These are phyloP conservation scores for Aspergillus cristatus DNA, from an alignment of 495 filamentous ascomycete species.

Conservation along the genomic window DNA sequence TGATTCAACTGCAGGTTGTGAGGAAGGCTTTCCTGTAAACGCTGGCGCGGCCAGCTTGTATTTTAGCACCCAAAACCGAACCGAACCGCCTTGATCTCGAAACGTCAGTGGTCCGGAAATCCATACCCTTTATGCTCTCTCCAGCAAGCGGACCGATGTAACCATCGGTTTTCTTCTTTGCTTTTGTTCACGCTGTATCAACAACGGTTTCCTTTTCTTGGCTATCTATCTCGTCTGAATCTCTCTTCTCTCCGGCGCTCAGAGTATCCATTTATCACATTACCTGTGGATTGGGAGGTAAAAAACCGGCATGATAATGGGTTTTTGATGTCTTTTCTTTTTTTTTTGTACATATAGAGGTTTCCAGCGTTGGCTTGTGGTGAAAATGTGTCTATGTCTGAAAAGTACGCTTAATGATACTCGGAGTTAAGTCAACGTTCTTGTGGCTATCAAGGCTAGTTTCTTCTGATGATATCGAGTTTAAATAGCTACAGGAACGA, in stretches of 20 bases:
- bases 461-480: too few species aligned
- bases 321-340: constrained; percentile 28
- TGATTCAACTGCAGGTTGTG: constrained; percentile 42
- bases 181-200: constrained; percentile 35
- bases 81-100: constrained; percentile 4
- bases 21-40: constrained; percentile 48
- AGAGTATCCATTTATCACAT: constrained; percentile 39
- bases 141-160: constrained; percentile 22
- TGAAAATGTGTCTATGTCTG: constrained; percentile 13
- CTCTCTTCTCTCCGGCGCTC: constrained; percentile 45
- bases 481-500: too few species aligned
- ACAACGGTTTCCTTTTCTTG: too few species aligned
- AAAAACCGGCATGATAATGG: constrained; percentile 40
- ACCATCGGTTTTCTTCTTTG: constrained; percentile 14
- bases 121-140: constrained; percentile 23
- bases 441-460: too few species aligned
- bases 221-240: constrained; percentile 21
- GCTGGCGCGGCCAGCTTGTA: constrained; percentile 8
- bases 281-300: constrained; percentile 36
- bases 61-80: constrained; percentile 10
- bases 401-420: too few species aligned
- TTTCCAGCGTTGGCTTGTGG: constrained; percentile 27
- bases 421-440: too few species aligned
- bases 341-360: constrained; percentile 42
- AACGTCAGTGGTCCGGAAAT: constrained; percentile 14